These are phyloP conservation scores for Penicillium samsonianum DNA, from an alignment of 495 filamentous ascomycete genomes.

Conservation along the genomic window DNA sequence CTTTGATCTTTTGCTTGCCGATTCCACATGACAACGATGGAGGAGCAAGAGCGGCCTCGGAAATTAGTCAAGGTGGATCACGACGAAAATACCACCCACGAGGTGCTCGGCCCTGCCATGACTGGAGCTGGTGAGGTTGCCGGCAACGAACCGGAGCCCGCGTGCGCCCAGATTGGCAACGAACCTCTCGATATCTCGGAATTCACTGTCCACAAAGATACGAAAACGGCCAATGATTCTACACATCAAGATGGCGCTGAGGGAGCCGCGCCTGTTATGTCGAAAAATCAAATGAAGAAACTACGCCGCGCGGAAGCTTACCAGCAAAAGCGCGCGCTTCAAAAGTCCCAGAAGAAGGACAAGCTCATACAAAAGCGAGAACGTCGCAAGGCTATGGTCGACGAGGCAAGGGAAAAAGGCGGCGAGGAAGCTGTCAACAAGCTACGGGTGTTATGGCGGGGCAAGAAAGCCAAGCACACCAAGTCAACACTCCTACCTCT, in stretches of 20 bases:
- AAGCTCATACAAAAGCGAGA: constrained; percentile 66
- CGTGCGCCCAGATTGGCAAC: constrained; percentile 6
- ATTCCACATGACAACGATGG: constrained; percentile 39
- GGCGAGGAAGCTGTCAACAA: constrained; percentile 32
- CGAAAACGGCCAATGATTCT: constrained; percentile 7
- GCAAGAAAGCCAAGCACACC: constrained; percentile 25
- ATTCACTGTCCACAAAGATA: background rate
- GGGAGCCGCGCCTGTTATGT: constrained; percentile 46
- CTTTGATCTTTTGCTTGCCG: constrained; percentile 7
- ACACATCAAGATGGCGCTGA: constrained; percentile 16
- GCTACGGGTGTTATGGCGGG: constrained; percentile 29
- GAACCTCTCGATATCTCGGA: constrained; percentile 12
- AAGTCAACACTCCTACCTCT: constrained; percentile 63
- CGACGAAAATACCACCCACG: constrained; percentile 21
- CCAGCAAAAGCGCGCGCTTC: constrained; percentile 66
- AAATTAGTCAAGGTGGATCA: constrained; percentile 53
- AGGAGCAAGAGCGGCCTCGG: constrained; percentile 52
- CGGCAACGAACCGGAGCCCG: constrained; percentile 18
- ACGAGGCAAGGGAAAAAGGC: constrained; percentile 30
- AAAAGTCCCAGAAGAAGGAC: constrained; percentile 70
- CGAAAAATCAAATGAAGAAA: constrained; percentile 83
- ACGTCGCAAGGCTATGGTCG: constrained; percentile 49
- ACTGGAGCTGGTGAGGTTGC: constrained; percentile 31
- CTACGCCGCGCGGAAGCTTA: constrained; percentile 63
- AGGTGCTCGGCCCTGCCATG: constrained; percentile 35